phyloP scores from a whole-genome alignment of 768 basidiomycete genomes.

The Russula virescens region DNA sequence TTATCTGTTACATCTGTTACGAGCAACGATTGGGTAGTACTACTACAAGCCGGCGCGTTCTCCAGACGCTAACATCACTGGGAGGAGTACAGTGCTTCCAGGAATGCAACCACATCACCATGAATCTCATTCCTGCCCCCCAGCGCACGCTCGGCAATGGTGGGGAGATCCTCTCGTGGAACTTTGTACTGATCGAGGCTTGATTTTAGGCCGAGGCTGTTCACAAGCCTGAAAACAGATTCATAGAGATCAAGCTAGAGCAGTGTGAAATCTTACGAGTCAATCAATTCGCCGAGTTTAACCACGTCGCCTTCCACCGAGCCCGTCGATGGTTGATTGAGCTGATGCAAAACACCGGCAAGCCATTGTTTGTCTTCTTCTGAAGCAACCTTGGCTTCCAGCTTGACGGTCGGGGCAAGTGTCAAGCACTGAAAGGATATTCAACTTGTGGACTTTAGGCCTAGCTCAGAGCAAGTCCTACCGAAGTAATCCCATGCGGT shows the following conservation, averaged over 20 bases:
- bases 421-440: conserved; percentile 54
- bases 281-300: conserved; percentile 48
- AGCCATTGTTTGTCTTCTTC: conserved; percentile 59
- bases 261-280: conserved; percentile 38
- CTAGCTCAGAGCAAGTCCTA: conserved; percentile 30
- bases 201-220: conserved; percentile 50
- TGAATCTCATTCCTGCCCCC: conserved; percentile 38
- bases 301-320: conserved; percentile 57
- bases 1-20: not conserved
- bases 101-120: conserved; percentile 42
- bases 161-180: conserved; percentile 47
- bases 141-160: conserved; percentile 47
- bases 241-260: not conserved
- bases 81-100: conserved; percentile 41
- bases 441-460: not conserved
- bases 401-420: conserved; percentile 53
- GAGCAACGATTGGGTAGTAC: not conserved
- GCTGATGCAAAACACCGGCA: conserved; percentile 51
- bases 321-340: conserved; percentile 55
- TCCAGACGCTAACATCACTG: not conserved
- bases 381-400: conserved; percentile 53
- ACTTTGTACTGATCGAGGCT: conserved; percentile 59
- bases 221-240: conserved; percentile 46
- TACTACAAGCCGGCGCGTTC: not conserved
- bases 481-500: conserved; percentile 82